phyloP scores from a whole-genome alignment of 139 green algal genomes.

The Spirogloea muscicola region DNA sequence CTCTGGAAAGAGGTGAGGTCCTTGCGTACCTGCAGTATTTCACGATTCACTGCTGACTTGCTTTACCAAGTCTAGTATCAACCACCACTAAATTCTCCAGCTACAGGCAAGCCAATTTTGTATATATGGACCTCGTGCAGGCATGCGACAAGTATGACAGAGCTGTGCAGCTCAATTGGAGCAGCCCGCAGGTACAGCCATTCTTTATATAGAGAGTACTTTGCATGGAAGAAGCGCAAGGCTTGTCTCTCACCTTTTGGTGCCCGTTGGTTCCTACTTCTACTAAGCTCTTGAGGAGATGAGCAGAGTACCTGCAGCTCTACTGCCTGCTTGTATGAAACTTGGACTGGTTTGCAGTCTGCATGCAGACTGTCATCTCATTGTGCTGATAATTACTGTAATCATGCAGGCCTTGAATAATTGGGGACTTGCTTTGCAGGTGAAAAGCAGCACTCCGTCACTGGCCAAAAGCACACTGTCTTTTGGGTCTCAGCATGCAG shows the following conservation, averaged over 20 bases:
- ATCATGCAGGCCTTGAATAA: conserved; percentile 42
- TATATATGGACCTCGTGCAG: too few species aligned
- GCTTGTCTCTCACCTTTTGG: background rate
- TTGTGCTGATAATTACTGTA: background rate
- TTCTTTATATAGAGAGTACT: background rate
- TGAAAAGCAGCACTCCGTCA: too few species aligned
- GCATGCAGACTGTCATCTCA: background rate
- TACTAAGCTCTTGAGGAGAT: background rate
- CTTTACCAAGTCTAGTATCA: too few species aligned
- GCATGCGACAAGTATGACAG: conserved; percentile 49
- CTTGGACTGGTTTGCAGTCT: background rate
- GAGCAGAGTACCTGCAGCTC: background rate
- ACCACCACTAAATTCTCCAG: too few species aligned
- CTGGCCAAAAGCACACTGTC: too few species aligned
- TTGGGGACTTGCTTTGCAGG: conserved; percentile 33
- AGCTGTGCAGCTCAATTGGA: conserved; percentile 42
- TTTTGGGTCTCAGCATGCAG: too few species aligned
- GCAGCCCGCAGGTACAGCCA: conserved; percentile 45
- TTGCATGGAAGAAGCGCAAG: background rate
- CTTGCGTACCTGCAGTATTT: too few species aligned
- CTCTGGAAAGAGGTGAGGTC: conserved; percentile 44
- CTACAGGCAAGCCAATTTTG: too few species aligned
- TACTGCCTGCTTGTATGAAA: background rate
- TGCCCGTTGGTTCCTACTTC: too few species aligned
- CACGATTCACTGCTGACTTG: too few species aligned